Conservation (phyloP, 176 grass and related monocot species). For the Aegilops speltoides region DNA sequence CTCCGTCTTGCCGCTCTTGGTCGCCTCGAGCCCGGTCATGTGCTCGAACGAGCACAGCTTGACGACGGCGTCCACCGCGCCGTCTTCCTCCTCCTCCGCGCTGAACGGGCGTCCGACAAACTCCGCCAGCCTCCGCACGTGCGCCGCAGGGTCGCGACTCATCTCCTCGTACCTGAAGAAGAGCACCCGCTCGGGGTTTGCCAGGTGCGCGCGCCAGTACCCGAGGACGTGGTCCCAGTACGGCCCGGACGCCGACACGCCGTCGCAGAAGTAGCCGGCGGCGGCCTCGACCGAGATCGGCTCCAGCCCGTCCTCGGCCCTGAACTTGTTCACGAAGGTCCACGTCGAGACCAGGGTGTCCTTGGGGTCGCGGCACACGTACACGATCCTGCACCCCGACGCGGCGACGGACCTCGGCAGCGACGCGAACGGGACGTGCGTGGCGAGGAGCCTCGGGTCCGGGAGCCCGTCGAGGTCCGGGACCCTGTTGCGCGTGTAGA, state of each 20-base stretch:
- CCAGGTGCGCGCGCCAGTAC: constrained; percentile 24
- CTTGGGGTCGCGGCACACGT: constrained; percentile 28
- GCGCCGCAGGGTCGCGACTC: not conserved
- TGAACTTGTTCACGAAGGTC: not conserved
- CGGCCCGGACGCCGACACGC: not conserved
- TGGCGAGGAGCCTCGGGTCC: constrained; percentile 34
- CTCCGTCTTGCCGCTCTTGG: not conserved
- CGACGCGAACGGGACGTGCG: constrained; percentile 27
- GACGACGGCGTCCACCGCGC: not conserved
- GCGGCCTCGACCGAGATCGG: not conserved
- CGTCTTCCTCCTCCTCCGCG: not conserved
- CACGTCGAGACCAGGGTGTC: constrained; percentile 6
- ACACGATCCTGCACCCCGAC: constrained; percentile 16
- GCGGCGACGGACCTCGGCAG: not conserved
- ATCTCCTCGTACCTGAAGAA: constrained; percentile 32
- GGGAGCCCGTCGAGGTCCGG: not conserved
- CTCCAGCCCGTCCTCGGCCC: not conserved
- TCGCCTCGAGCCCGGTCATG: not conserved
- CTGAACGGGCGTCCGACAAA: not conserved
- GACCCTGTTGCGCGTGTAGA: not conserved
- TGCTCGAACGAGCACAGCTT: constrained; percentile 34
- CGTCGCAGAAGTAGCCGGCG: constrained; percentile 3
- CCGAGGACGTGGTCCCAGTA: constrained; percentile 38
- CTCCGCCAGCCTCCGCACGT: not conserved
- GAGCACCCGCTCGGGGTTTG: constrained; percentile 1